Evolutionary conservation across 164 flowering plant genomes (phyloP).

Genomic region (Tetrastigma voinierianum): DNA sequence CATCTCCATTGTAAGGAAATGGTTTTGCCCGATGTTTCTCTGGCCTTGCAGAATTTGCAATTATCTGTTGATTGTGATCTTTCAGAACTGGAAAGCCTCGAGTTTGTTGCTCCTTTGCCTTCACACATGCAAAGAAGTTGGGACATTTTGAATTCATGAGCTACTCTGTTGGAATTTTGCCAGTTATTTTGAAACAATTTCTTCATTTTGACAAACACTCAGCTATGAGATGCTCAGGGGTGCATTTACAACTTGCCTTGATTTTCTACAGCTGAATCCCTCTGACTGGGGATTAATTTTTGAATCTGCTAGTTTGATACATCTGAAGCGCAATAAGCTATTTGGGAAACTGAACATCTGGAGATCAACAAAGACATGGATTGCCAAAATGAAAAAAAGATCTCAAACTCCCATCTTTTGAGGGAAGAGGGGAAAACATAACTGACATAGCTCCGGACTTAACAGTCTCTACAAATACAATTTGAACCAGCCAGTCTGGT

Average conservation of each 20-base stretch:
- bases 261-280: not conserved
- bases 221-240: not conserved
- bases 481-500: not conserved
- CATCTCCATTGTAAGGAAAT: slow-evolving; percentile 89
- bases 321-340: not conserved
- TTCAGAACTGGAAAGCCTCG: slow-evolving; percentile 44
- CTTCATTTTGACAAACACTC: not conserved
- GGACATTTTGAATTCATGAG: slow-evolving; percentile 50
- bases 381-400: too few species aligned
- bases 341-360: not conserved
- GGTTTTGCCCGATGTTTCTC: slow-evolving; percentile 61
- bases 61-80: slow-evolving; percentile 33
- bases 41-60: slow-evolving; percentile 42
- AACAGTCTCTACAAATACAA: not conserved
- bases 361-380: too few species aligned
- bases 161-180: not conserved
- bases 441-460: not conserved
- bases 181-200: not conserved
- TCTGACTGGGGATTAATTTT: not conserved
- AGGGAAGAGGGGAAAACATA: too few species aligned
- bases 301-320: not conserved
- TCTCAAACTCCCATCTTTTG: too few species aligned
- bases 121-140: slow-evolving; percentile 87
- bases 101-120: slow-evolving; percentile 75
- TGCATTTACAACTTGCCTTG: not conserved